Evolutionary conservation across 495 filamentous ascomycete species (phyloP).

Genomic region (Talaromyces borbonicus): DNA sequence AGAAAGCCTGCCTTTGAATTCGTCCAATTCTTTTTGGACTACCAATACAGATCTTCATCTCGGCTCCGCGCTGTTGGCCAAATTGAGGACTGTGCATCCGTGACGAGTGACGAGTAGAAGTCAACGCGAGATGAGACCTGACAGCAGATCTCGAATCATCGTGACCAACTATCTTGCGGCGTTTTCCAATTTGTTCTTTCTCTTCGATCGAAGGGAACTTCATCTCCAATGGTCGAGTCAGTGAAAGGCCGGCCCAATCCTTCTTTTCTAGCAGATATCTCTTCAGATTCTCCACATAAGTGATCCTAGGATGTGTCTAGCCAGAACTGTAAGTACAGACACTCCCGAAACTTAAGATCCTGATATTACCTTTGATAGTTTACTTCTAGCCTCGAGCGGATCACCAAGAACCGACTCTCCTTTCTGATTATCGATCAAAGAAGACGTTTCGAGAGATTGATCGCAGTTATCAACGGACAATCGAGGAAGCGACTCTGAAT

Average conservation of each 20-base stretch:
- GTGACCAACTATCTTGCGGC: background rate
- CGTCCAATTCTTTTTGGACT: background rate
- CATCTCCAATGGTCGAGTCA: constrained; percentile 3
- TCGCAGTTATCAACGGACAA: background rate
- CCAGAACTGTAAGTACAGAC: no score
- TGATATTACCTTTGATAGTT: background rate
- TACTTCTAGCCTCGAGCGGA: background rate
- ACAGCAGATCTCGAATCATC: constrained; percentile 2
- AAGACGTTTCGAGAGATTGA: background rate
- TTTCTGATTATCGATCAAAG: background rate
- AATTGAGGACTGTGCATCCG: background rate
- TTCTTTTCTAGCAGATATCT: constrained; percentile 1
- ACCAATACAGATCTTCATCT: background rate
- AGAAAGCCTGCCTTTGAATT: background rate
- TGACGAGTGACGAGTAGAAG: background rate
- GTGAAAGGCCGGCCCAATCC: constrained; percentile 7
- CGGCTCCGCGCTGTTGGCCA: background rate
- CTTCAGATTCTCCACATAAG: constrained; percentile 2
- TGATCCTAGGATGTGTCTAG: background rate
- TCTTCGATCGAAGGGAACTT: constrained; percentile 4
- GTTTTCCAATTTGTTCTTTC: constrained; percentile 5
- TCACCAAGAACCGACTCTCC: background rate
- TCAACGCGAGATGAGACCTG: background rate
- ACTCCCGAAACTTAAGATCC: no score
- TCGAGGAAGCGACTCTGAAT: background rate